These are phyloP conservation scores for Hypoxylon sp. DNA, from an alignment of 2,329 filamentous ascomycete genomes.

Conservation along the genomic window DNA sequence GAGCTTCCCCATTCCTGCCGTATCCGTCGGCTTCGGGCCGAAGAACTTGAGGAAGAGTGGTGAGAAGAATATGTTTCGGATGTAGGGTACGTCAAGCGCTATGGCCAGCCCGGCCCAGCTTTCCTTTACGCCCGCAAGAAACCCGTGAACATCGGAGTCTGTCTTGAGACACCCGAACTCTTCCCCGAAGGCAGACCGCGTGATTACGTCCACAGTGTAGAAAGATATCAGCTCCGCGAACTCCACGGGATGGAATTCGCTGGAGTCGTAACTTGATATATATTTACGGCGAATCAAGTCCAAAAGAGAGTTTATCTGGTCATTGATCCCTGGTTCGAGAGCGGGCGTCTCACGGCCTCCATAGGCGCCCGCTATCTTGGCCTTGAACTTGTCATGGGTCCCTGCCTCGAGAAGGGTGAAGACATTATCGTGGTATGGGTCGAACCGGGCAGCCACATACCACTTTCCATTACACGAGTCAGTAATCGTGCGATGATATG, in stretches of 20 bases:
- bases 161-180: conserved; percentile 46
- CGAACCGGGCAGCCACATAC: conserved; percentile 34
- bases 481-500: background rate
- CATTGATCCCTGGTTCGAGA: conserved; percentile 40
- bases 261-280: conserved; percentile 16
- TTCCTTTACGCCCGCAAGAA: conserved; percentile 39
- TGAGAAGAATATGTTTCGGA: conserved; percentile 41
- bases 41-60: conserved; percentile 39
- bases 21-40: conserved; percentile 44
- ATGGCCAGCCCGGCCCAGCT: conserved; percentile 33
- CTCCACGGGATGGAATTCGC: conserved; percentile 27
- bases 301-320: conserved; percentile 36
- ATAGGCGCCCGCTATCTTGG: conserved; percentile 39
- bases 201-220: conserved; percentile 47
- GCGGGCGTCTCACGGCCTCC: conserved; percentile 41
- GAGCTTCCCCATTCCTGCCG: conserved; percentile 41
- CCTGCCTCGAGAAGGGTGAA: conserved; percentile 60
- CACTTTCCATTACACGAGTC: background rate
- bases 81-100: conserved; percentile 41
- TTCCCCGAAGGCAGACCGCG: conserved; percentile 46
- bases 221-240: conserved; percentile 33
- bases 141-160: conserved; percentile 44
- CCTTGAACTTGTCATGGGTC: conserved; percentile 53
- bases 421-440: conserved; percentile 61
- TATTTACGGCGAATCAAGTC: conserved; percentile 41